These are phyloP conservation scores for Calocybe cyanea DNA, from an alignment of 768 basidiomycete species.

Conservation along the genomic window DNA sequence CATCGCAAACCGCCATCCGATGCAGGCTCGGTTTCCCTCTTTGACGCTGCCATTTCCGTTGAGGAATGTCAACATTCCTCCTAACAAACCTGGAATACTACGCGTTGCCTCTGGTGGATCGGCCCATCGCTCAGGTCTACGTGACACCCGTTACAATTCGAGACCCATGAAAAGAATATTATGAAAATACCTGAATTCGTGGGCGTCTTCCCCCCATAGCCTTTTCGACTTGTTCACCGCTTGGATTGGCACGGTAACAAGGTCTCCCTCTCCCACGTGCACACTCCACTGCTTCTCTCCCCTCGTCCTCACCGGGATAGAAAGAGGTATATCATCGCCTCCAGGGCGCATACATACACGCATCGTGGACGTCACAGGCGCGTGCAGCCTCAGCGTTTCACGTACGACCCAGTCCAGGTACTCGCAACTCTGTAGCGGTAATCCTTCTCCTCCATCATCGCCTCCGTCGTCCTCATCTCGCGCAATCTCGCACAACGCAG, in stretches of 20 bases:
- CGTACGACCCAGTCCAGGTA: slow-evolving; percentile 63
- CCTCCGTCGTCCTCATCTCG: slow-evolving; percentile 15
- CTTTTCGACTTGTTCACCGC: slow-evolving; percentile 51
- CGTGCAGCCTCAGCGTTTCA: slow-evolving; percentile 51
- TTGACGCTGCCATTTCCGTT: slow-evolving; percentile 46
- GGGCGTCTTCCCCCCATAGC: slow-evolving; percentile 68
- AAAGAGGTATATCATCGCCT: slow-evolving; percentile 56
- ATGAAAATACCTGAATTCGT: slow-evolving; percentile 48
- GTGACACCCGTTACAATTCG: slow-evolving; percentile 17
- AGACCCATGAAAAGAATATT: slow-evolving; percentile 13
- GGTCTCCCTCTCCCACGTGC: slow-evolving; percentile 44
- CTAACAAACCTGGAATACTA: slow-evolving; percentile 48
- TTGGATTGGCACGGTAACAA: slow-evolving; percentile 56
- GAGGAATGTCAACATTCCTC: slow-evolving; percentile 53
- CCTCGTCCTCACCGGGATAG: slow-evolving; percentile 4
- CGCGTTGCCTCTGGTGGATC: slow-evolving; percentile 31
- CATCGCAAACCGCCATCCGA: slow-evolving; percentile 59
- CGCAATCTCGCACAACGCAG: slow-evolving; percentile 30
- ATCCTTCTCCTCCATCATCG: slow-evolving; percentile 20
- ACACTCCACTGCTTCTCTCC: slow-evolving; percentile 17
- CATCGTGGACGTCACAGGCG: slow-evolving; percentile 58
- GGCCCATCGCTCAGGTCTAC: slow-evolving; percentile 53
- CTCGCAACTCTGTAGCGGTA: slow-evolving; percentile 39
- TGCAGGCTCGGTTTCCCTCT: slow-evolving; percentile 54
- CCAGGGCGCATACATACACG: slow-evolving; percentile 42